Evolutionary conservation across 2,329 filamentous ascomycete genomes (phyloP), one percentile per base, ranked within the genome.

Genomic region (Scedosporium apiospermum): DNA sequence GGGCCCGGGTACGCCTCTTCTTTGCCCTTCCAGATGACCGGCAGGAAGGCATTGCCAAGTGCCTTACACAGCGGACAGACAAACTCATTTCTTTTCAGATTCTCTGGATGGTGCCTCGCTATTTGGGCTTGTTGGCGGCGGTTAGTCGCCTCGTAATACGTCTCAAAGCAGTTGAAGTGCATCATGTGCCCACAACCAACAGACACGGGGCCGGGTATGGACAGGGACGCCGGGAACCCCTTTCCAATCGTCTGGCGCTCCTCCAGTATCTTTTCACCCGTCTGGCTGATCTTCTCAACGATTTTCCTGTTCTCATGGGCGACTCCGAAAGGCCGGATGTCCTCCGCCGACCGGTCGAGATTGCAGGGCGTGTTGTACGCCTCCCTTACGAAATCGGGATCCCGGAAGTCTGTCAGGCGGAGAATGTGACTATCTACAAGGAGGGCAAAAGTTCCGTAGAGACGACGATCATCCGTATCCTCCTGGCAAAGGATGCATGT

Each of bases 401-500:
- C 91, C 62, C 88, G 80, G 42, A 93, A 80, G 69, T 96, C 87
- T 0, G 95, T 99, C 70, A 96, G 88, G 23, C 95, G 87, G 62
- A 98, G 77, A 62, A 99, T 89, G 41, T 85, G 87, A 71, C 92
- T 98, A 69, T 96, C 87, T 21, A 87, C 90, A 64, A 99, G 83
- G 68, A 96, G 86, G 2, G 91, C 91, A 76, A 99, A 98, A 0
- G 93, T 96, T 64, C 95, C 95, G 71, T 96, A 98, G 0, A 98
- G 81, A 49, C 88, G 85, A 12, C 88, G 87, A 66, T 98, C 93
- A 68, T 93, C 92, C 2, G 91, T 95, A 68, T 97, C 92, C 75
- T 99, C 96, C 73, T 98, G 95, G 70, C 95, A 99, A 16, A 98
- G 78, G 62, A 99, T 97, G 73, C 95, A 99, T 26, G 92, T 96